Evolutionary conservation across 2,329 filamentous ascomycete genomes (phyloP).

Genomic region (Calycina herbarum): DNA sequence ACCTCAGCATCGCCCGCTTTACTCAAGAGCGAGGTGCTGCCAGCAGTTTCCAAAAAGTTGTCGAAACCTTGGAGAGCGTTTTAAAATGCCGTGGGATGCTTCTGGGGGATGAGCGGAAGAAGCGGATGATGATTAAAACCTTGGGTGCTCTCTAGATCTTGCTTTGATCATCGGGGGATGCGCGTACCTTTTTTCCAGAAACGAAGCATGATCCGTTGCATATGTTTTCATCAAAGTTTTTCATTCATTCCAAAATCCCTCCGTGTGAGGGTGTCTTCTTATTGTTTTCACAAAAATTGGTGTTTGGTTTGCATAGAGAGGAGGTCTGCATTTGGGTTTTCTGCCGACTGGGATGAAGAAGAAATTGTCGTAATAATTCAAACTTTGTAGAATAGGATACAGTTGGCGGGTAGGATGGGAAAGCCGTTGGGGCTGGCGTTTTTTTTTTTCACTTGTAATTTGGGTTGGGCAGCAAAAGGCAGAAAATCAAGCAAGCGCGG

Average conservation of each 20-base stretch:
- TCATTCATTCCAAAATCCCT: background rate
- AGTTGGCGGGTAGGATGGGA: background rate
- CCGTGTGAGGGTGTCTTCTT: background rate
- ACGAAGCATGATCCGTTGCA: background rate
- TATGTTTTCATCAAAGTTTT: background rate
- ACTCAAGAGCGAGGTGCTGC: constrained; percentile 91
- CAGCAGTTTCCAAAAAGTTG: constrained; percentile 81
- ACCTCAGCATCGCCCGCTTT: constrained; percentile 79
- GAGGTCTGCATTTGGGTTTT: constrained; percentile 4
- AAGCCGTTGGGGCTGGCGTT: background rate
- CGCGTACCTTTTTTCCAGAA: no score
- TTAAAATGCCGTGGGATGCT: constrained; percentile 66
- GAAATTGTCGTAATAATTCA: background rate
- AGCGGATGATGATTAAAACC: constrained; percentile 73
- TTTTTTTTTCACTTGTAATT: background rate
- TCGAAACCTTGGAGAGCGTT: constrained; percentile 72
- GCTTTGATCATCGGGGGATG: background rate
- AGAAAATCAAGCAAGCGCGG: background rate
- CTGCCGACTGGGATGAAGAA: background rate
- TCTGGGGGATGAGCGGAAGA: constrained; percentile 65
- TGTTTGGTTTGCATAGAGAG: background rate
- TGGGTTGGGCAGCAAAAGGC: background rate
- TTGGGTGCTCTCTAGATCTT: constrained; percentile 38
- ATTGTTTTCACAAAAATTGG: background rate
- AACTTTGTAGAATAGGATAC: constrained; percentile 5